Evolutionary conservation across 2,329 filamentous ascomycete genomes (phyloP), one percentile per base, ranked within the genome.

Genomic region (Arthroderma uncinatum): DNA sequence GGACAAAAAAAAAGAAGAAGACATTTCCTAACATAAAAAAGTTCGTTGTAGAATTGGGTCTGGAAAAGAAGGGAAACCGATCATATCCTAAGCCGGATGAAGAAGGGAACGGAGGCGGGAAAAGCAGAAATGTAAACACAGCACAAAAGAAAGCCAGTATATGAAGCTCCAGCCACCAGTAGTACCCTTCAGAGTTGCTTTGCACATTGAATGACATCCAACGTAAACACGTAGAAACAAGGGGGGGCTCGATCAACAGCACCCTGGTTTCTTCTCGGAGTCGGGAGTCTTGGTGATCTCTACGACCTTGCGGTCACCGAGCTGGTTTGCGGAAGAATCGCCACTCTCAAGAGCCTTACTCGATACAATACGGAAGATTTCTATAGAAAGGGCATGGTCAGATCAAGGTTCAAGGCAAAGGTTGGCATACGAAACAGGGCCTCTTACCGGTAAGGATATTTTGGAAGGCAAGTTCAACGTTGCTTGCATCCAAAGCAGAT

Each of bases 311-410:
- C 83, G 85, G 67, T 87, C 83, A 64, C 84, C 84, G 67, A 93
- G 86, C 64, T 87, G 86, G 69, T 87, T 86, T 71, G 89, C 86
- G 62, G 85, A 80, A 61, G 83, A 82, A 66, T 95, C 91, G 69
- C 88, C 89, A 69, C 87, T 88, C 72, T 96, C 92, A 67, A 97
- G 84, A 42, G 90, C 89, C 81, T 97, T 97, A 82, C 87, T 93
- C 58, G 92, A 97, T 63, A 98, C 93, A 68, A 98, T 98, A 70
- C 91, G 88, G 82, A 97, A 98, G 78, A 98, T 98, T 81, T 98
- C 93, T 95, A 71, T 4, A 9, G 39, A 53, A 58, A 58, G 58
- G 52, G 34, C 57, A 57, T 44, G 33, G 53, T 23, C n/a, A 37
- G 34, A 12, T 12, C 6, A 23, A 48, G n/a, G 42, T 5, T 5